Evolutionary conservation across 345 rosid species (phyloP).

Genomic region (Lepidium africanum): DNA sequence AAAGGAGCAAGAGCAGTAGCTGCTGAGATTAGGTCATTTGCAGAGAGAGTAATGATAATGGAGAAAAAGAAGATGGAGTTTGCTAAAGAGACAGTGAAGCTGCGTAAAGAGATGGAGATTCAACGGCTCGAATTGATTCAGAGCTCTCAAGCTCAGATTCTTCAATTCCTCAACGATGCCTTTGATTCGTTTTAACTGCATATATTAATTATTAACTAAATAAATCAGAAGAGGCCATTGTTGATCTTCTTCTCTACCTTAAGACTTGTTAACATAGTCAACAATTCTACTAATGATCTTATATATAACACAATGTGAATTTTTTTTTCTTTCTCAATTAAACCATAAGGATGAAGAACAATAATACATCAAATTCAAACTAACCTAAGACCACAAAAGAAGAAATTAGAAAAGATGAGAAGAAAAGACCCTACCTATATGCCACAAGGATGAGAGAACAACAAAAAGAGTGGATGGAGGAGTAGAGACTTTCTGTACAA

Average conservation of each 20-base stretch:
- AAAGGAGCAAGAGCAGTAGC: slow-evolving; percentile 38
- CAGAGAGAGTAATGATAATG: slow-evolving; percentile 46
- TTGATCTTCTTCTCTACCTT: neutral
- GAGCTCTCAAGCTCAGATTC: slow-evolving; percentile 49
- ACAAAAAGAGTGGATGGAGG: neutral
- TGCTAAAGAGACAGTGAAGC: slow-evolving; percentile 47
- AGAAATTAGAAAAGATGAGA: neutral
- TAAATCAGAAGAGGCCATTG: neutral
- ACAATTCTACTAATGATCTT: neutral
- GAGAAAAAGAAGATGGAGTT: slow-evolving; percentile 71
- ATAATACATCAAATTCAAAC: slow-evolving; percentile 15
- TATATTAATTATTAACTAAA: neutral
- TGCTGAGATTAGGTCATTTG: slow-evolving; percentile 45
- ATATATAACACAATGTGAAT: neutral
- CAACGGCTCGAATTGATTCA: slow-evolving; percentile 47
- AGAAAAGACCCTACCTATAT: slow-evolving; percentile 8
- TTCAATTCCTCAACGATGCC: slow-evolving; percentile 33
- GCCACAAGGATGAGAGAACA: slow-evolving; percentile 10
- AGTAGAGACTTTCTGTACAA: slow-evolving; percentile 25
- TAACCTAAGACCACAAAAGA: slow-evolving; percentile 16
- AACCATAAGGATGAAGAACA: neutral
- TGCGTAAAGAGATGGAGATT: slow-evolving; percentile 66
- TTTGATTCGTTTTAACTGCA: slow-evolving; percentile 19
- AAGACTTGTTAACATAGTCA: neutral
- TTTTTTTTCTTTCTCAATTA: neutral